phyloP scores from a whole-genome alignment of 352 stramenopile genomes.

The Globisporangium viniferum region DNA sequence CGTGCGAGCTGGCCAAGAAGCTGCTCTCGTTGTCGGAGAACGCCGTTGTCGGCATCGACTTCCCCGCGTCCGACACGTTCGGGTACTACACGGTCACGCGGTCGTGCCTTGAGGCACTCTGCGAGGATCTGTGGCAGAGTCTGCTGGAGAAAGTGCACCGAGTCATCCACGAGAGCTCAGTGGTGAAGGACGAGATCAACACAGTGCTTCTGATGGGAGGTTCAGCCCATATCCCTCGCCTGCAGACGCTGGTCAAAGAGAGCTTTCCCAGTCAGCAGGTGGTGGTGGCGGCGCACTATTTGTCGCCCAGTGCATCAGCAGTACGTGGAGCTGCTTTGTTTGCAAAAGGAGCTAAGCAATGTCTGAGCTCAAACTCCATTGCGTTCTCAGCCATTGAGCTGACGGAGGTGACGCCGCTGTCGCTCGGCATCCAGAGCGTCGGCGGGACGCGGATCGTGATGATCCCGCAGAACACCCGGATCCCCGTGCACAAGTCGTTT shows the following conservation, averaged over 20 bases:
- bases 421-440: constrained; percentile 32
- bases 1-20: constrained; percentile 38
- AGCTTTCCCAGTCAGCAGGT: constrained; percentile 18
- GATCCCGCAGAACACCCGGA: constrained; percentile 19
- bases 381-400: constrained; percentile 5
- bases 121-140: constrained; percentile 27
- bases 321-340: constrained; percentile 15
- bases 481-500: constrained; percentile 25
- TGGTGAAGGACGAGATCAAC: constrained; percentile 25
- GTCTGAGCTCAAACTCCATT: neutral
- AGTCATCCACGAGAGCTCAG: constrained; percentile 20
- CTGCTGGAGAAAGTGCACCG: constrained; percentile 20
- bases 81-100: constrained; percentile 31
- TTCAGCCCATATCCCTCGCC: constrained; percentile 24
- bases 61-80: constrained; percentile 21
- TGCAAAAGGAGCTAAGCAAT: neutral
- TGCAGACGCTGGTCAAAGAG: constrained; percentile 22
- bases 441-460: constrained; percentile 26
- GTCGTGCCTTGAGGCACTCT: constrained; percentile 34
- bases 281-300: neutral
- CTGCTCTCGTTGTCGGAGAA: constrained; percentile 34
- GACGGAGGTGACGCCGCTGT: constrained; percentile 25
- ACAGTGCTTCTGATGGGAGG: constrained; percentile 33
- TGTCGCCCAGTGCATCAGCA: neutral
- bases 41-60: constrained; percentile 32